Evolutionary conservation across 495 filamentous ascomycete species (phyloP).

Genomic region (Neurospora intermedia): DNA sequence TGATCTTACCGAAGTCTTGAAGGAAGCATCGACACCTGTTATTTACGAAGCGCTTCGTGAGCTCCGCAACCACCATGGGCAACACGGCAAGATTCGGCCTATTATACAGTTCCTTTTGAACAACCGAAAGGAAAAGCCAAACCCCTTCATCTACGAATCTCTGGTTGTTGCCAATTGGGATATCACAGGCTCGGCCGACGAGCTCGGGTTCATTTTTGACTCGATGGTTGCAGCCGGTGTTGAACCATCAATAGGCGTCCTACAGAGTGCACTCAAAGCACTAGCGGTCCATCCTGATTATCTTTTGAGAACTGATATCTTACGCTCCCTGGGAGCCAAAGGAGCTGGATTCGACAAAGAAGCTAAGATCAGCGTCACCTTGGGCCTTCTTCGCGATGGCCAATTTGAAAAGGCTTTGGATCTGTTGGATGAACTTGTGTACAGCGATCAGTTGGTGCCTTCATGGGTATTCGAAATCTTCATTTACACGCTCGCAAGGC

Average conservation of each 20-base stretch:
- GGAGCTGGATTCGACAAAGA: constrained; percentile 22
- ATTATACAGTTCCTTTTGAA: constrained; percentile 49
- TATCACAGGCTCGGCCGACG: constrained; percentile 51
- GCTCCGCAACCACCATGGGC: constrained; percentile 14
- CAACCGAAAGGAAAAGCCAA: constrained; percentile 51
- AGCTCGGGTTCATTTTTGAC: constrained; percentile 47
- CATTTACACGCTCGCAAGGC: constrained; percentile 56
- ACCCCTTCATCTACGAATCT: constrained; percentile 56
- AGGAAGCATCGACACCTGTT: constrained; percentile 12
- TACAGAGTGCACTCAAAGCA: constrained; percentile 52
- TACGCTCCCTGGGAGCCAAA: constrained; percentile 51
- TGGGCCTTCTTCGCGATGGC: constrained; percentile 66
- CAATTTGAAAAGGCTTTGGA: constrained; percentile 76
- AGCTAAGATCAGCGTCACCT: constrained; percentile 50
- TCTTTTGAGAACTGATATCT: constrained; percentile 55
- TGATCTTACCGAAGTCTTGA: not conserved
- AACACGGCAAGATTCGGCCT: constrained; percentile 15
- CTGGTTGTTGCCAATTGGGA: constrained; percentile 63
- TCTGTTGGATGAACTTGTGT: constrained; percentile 54
- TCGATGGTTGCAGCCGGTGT: constrained; percentile 60
- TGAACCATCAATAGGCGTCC: constrained; percentile 49
- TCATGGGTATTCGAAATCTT: constrained; percentile 68
- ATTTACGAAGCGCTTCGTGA: constrained; percentile 40
- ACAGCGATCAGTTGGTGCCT: constrained; percentile 43
- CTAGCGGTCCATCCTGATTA: constrained; percentile 83